A percentile compares a stretch with the other conserved stretches of the same genome.
Evolutionary conservation across 176 grass and related monocot genomes (phyloP).

Genomic region (Guadua angustifolia): DNA sequence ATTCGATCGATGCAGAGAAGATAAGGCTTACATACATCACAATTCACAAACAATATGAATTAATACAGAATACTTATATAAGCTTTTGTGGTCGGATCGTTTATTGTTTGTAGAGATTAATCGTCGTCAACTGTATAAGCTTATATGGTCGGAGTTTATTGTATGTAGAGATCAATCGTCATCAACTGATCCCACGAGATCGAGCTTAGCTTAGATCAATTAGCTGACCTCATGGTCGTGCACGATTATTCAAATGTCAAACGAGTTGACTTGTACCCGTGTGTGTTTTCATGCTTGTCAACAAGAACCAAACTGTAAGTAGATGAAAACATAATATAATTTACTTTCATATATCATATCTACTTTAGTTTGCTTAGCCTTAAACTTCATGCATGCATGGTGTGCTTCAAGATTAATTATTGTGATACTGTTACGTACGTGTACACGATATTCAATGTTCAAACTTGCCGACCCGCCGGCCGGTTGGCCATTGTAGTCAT

Average conservation of each 20-base stretch:
- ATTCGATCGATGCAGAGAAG: background rate
- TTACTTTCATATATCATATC: too few relatives aligned
- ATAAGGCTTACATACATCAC: background rate
- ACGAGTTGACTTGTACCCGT: background rate
- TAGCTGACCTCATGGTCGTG: background rate
- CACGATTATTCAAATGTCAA: conserved; percentile 10
- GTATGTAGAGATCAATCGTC: background rate
- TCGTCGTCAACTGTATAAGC: background rate
- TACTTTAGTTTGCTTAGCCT: background rate
- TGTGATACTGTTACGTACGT: background rate
- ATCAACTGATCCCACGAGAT: background rate
- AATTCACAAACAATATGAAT: background rate
- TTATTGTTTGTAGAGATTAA: background rate
- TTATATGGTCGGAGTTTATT: conserved; percentile 4
- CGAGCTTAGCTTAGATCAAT: background rate
- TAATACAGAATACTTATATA: background rate
- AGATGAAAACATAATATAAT: background rate
- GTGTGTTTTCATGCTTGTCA: background rate
- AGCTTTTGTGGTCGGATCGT: background rate
- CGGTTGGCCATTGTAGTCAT: background rate
- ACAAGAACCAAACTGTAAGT: background rate
- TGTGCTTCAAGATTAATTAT: background rate
- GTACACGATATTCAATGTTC: background rate
- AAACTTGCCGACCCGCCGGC: conserved; percentile 1
- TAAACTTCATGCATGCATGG: background rate